Base-by-base conservation (phyloP, 768 basidiomycete genomes). In the Epithele typhae region DNA sequence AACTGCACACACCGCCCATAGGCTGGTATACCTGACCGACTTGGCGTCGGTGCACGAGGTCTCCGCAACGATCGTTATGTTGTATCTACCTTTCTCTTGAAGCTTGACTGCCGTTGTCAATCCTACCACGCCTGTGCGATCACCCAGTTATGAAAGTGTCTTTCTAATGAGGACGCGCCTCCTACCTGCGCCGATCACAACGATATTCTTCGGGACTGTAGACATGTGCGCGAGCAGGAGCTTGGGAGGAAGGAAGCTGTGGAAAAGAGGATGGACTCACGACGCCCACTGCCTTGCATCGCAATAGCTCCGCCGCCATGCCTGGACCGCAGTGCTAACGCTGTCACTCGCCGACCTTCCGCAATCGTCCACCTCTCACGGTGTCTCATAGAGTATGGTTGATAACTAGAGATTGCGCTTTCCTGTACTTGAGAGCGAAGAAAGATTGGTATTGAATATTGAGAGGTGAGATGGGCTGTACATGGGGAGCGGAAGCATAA, bases 11-110 rank as follows among this genome's bases (percentile, higher is more conserved):
- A 87, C 89, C 30, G 89, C 89, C 89, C 89, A 91, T 25, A 77
- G 77, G 60, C 85, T 87, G 2, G 90, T 87, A 55, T 87, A 92
- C 43, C 74, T 73, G 59, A 84, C 81, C n/a, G 72, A 74, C 65
- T 82, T 83, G 1, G 78, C 74, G 61, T 92, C 90, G 32, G 72
- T 81, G 0, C 89, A 88, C 33, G 90, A 70, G 2, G 73, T 68
- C 42, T 88, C 85, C 0, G 89, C 83, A 10, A 91, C 64, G 42
- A 92, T 72, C 1, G 78, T 79, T 15, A 91, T 87, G 3, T 67
- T 64, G 57, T 85, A 84, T 4, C 67, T 71, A 8, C 77, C 78
- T 14, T 68, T 70, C 53, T 84, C 78, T 59, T 87, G 86, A 10
- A 89, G 68, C 54, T 73, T 79, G 25, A 90, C 54, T 0, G 87